Conservation (phyloP, 108 stramenopile genomes). For the Chaetoceros tenuissimus region DNA sequence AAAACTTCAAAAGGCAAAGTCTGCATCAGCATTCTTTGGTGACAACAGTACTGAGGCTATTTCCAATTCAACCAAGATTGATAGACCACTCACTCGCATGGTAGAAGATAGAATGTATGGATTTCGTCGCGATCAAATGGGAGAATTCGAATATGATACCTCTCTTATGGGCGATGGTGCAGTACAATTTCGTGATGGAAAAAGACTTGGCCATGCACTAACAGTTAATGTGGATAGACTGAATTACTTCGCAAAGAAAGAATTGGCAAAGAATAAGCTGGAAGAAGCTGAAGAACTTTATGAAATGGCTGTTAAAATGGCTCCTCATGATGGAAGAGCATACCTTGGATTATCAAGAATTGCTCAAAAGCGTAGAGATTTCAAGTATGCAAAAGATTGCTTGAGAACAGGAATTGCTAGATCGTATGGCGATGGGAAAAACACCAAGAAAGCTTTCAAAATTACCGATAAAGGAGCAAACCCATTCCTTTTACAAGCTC, state of each 20-base stretch:
- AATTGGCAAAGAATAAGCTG: slow-evolving; percentile 41
- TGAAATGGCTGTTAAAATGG: slow-evolving; percentile 39
- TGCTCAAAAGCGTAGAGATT: slow-evolving; percentile 67
- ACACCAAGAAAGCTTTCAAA: slow-evolving; percentile 7
- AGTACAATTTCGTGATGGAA: slow-evolving; percentile 71
- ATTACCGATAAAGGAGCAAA: slow-evolving; percentile 60
- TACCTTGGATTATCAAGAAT: slow-evolving; percentile 79
- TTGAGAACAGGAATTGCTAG: slow-evolving; percentile 52
- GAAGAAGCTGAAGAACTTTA: slow-evolving; percentile 64
- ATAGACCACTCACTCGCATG: slow-evolving; percentile 55
- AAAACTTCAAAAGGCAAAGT: slow-evolving; percentile 11
- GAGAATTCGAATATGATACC: slow-evolving; percentile 48
- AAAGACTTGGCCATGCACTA: slow-evolving; percentile 56
- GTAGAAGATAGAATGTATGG: slow-evolving; percentile 74
- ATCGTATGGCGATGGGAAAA: slow-evolving; percentile 7
- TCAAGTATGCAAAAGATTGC: slow-evolving; percentile 44
- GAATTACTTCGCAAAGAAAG: slow-evolving; percentile 63
- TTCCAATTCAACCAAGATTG: slow-evolving; percentile 24
- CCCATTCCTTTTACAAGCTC: slow-evolving; percentile 74
- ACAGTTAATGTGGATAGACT: slow-evolving; percentile 65
- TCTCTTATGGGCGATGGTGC: slow-evolving; percentile 67
- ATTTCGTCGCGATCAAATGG: slow-evolving; percentile 33
- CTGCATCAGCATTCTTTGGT: neutral
- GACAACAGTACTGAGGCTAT: neutral
- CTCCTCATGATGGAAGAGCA: slow-evolving; percentile 72